phyloP scores from a whole-genome alignment of 805 yeast species.

The Yamadazyma insecticola region DNA sequence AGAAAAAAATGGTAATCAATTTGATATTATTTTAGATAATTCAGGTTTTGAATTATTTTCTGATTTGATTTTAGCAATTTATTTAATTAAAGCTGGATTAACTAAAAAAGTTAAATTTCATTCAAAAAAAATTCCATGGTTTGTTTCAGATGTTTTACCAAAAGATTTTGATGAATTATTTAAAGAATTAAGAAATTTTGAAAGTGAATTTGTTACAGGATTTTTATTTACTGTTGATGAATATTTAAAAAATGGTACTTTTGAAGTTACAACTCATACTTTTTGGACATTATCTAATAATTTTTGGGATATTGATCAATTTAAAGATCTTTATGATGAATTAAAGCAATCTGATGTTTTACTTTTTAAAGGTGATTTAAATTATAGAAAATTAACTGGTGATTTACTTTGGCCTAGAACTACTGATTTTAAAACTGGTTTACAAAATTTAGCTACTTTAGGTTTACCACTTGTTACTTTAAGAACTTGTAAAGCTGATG shows the following conservation, averaged over 20 bases:
- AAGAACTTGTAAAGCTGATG: conserved; percentile 96
- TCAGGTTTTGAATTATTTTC: conserved; percentile 88
- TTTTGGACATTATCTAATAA: conserved; percentile 86
- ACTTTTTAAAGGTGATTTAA: conserved; percentile 92
- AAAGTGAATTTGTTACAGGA: conserved; percentile 5
- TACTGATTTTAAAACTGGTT: conserved; percentile 67
- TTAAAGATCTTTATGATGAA: conserved; percentile 56
- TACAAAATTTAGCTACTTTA: conserved; percentile 60
- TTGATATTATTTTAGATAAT: conserved; percentile 86
- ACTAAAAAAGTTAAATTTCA: conserved; percentile 68
- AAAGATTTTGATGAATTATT: conserved; percentile 66
- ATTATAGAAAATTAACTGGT: conserved; percentile 89
- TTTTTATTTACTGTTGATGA: conserved; percentile 6
- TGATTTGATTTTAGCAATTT: conserved; percentile 27
- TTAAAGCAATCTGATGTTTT: conserved; percentile 63
- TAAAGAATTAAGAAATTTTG: conserved; percentile 48
- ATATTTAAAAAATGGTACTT: conserved; percentile 13
- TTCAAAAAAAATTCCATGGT: conserved; percentile 92
- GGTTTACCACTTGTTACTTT: conserved; percentile 67
- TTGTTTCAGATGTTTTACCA: conserved; percentile 92
- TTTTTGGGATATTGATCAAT: conserved; percentile 72
- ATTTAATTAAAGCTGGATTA: conserved; percentile 59
- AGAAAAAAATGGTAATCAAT: conserved; percentile 34
- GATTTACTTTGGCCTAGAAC: conserved; percentile 86
- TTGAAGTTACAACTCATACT: conserved; percentile 44